These are phyloP conservation scores for Chrysanthemum makinoi DNA, from an alignment of 129 eudicot species.

Conservation along the genomic window DNA sequence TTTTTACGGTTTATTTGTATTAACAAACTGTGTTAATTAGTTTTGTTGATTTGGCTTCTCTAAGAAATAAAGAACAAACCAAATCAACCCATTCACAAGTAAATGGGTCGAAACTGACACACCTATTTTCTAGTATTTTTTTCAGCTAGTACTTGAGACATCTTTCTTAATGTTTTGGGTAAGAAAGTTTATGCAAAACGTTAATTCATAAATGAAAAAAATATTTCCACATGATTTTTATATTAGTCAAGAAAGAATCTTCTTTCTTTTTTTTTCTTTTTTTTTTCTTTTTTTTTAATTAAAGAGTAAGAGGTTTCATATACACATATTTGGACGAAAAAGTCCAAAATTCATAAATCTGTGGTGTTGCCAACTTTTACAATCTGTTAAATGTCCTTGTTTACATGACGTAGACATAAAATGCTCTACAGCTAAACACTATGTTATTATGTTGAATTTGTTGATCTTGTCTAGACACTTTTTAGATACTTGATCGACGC, in stretches of 20 bases:
- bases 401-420: conserved; percentile 27
- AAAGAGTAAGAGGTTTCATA: not conserved
- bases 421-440: not conserved
- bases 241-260: not conserved
- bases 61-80: not conserved
- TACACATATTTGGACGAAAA: conserved; percentile 12
- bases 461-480: not conserved
- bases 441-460: not conserved
- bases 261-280: too few species aligned
- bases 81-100: too few species aligned
- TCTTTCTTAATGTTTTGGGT: too few species aligned
- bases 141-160: too few species aligned
- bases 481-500: too few species aligned
- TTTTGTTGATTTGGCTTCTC: not conserved
- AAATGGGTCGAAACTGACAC: too few species aligned
- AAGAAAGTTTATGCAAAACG: too few species aligned
- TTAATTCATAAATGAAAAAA: conserved; percentile 5
- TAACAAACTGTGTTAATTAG: not conserved
- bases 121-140: too few species aligned
- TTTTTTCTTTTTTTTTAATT: not conserved
- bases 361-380: conserved; percentile 17
- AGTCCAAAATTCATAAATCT: not conserved
- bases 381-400: conserved; percentile 29
- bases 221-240: conserved; percentile 4
- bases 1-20: too few species aligned